Conservation (phyloP, 2,329 filamentous ascomycete species). For the Arthrinium puccinioides region DNA sequence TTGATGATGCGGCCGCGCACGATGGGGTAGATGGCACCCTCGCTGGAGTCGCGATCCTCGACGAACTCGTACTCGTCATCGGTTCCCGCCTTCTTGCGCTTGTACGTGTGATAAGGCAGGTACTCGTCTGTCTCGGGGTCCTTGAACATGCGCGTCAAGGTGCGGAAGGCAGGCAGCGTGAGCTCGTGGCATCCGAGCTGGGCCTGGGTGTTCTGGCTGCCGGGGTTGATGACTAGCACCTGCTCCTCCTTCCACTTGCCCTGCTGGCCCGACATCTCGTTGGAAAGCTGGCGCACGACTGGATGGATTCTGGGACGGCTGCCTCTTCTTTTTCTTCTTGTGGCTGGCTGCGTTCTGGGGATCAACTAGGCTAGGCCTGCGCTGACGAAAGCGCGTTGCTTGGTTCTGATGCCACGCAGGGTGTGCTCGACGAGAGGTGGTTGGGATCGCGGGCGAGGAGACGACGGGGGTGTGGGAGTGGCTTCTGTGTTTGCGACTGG, state of each 20-base stretch:
- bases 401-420: no score
- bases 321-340: no score
- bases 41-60: conserved; percentile 79
- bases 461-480: no score
- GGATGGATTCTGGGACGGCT: no score
- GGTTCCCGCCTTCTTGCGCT: conserved; percentile 40
- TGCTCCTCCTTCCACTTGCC: conserved; percentile 59
- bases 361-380: no score
- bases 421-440: no score
- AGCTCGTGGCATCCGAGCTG: conserved; percentile 88
- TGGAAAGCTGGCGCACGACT: no score
- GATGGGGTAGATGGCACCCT: conserved; percentile 81
- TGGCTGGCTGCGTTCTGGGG: no score
- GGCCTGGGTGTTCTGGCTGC: conserved; percentile 83
- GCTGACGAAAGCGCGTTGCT: no score
- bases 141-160: conserved; percentile 91
- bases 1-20: conserved; percentile 72
- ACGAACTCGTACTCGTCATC: conserved; percentile 66
- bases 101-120: conserved; percentile 70
- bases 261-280: conserved; percentile 45
- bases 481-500: no score
- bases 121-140: conserved; percentile 72
- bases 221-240: conserved; percentile 67
- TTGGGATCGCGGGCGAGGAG: no score
- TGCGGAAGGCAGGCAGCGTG: conserved; percentile 78